Base-by-base conservation (phyloP, 2,329 filamentous ascomycete genomes). In the Paecilomyces dactylethromorphus region DNA sequence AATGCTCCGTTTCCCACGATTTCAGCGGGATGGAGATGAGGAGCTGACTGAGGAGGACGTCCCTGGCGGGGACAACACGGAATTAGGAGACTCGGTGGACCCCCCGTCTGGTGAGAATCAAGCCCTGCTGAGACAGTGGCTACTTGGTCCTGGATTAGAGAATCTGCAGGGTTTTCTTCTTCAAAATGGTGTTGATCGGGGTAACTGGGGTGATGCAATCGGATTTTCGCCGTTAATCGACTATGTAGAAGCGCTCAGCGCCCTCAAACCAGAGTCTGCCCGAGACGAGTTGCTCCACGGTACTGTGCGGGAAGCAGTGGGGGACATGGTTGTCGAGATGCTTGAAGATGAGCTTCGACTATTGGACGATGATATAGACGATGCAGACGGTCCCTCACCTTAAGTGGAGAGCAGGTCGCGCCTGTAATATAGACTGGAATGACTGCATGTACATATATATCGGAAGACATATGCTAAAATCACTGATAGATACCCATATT, bases 141-240 rank as follows among this genome's bases (percentile, higher is more conserved):
- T 75, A 11, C 56, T 71, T 7, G 66, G 64, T 13, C 65, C 71
- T 50, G 74, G 74, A 1, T 58, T 76, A 53, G 66, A 69, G 18
- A 64, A 65, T 7, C 61, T 77, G n/a, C 66, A 69, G 21, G 69
- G 65, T 12, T 78, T 75, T 55, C 60, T 77, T 15, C 63, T 65
- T 22, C 68, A 74, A 51, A 68, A 77, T 53, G 75, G 75, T 4
- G 69, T 78, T 31, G 75, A 77, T 56, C 70, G 72, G 5, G 75
- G 75, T 2, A 77, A 78, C 52, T 78, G 75, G 75, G 69, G 69
- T 7, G 70, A 71, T 0, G 69, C 72, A 5, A 60, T 70, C 13
- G 72, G 76, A 54, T 68, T 68, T 54, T 67, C 66, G 18, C 70
- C 73, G 1, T 52, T 78, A 32, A 68, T 66, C 2, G 69, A 73